Base-by-base conservation (phyloP, 305 asterid genomes). In the Fraxinus nigra region DNA sequence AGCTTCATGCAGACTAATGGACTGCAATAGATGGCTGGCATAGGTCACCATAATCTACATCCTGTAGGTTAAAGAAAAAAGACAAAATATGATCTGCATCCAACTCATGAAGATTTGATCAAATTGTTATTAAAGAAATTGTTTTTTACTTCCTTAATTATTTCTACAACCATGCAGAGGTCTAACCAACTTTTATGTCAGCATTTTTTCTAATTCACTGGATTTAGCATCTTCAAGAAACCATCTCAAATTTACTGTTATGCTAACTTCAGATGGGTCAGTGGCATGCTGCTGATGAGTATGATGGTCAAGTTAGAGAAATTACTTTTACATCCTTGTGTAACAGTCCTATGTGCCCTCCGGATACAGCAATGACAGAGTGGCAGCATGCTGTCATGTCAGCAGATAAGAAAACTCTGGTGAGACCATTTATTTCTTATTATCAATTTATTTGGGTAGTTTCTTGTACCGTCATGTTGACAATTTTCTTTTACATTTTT, bases 291-390 rank as follows among this genome's bases (percentile, higher is more conserved):
- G 90, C 96, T 28, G 94, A 91, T 77, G 94, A 92, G 82, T 92
- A 92, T 87, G 89, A 90, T 74, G 99, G 99, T 76, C 92, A 87
- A 86, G 92, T 95, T 79, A 90, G 99, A 89, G 98, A 95, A 87
- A 92, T 94, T 82, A 89, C 91, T 72, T 91, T 89, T 82, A 92
- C 93, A 88, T 86, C 92, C 78, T 79, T 92, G 86, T 95, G 98
- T 82, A 87, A 93, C 78, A 92, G 94, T 82, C 97, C 98, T 28
- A 90, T 95, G 95, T 95, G 99, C 83, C 98, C 98, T 82, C 97
- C 99, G 61, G 96, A 95, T 88, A 94, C 97, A 76, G 94, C 97
- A 79, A 89, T 95, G 87, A 92, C 97, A 20, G 99, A 95, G 92
- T 84, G 86, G 88, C 98, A 95, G 79, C 98, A 93, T 85, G 89